Evolutionary conservation across 768 basidiomycete species (phyloP).

Genomic region (Favolaschia claudopus): DNA sequence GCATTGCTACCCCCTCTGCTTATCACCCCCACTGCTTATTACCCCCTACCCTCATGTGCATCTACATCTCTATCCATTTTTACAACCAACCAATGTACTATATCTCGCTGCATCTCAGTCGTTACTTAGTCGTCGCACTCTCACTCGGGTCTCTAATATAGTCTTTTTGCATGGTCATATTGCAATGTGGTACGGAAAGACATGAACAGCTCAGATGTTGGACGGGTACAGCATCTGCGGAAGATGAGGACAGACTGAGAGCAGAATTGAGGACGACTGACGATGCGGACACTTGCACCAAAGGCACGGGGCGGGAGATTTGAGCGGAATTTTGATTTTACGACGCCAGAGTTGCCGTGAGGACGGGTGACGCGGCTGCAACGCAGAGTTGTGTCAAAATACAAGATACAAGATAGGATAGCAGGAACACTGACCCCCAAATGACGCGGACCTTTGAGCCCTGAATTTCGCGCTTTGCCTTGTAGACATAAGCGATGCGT

Average conservation of each 20-base stretch:
- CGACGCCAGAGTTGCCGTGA: conserved; percentile 94
- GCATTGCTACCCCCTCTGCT: background rate
- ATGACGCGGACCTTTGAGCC: conserved; percentile 97
- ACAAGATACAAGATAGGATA: background rate
- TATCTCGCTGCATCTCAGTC: no score
- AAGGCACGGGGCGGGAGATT: conserved; percentile 96
- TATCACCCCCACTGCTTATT: no score
- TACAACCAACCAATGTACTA: no score
- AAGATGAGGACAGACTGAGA: background rate
- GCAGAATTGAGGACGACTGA: conserved; percentile 51
- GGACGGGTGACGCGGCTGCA: conserved; percentile 90
- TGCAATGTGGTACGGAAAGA: conserved; percentile 47
- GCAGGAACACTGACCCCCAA: conserved; percentile 79
- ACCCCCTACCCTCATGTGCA: no score
- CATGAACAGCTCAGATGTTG: conserved; percentile 65
- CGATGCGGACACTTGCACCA: conserved; percentile 91
- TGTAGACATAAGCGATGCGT: conserved; percentile 99
- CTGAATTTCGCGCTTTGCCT: conserved; percentile 91
- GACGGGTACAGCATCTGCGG: conserved; percentile 92
- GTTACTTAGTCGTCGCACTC: no score
- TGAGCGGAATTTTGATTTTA: conserved; percentile 94
- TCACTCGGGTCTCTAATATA: no score
- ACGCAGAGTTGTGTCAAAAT: background rate
- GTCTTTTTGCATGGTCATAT: no score
- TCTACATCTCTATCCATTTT: no score